Conservation (phyloP, 768 basidiomycete species). For the Obba rivulosa region DNA sequence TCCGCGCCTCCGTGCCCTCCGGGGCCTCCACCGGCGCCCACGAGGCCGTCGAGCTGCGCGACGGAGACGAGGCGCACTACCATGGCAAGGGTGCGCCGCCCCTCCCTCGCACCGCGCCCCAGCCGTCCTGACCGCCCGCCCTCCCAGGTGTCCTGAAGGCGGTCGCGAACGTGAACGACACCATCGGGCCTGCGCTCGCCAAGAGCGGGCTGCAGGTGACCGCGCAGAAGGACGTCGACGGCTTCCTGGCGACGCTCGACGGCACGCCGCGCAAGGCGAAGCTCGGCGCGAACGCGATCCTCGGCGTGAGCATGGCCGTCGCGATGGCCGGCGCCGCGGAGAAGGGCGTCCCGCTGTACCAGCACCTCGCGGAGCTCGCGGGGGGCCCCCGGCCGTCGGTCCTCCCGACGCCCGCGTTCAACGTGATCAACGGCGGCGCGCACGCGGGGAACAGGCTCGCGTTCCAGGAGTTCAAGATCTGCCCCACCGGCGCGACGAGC, state of each 20-base stretch:
- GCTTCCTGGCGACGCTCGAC: slow-evolving; percentile 97
- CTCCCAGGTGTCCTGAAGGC: slow-evolving; percentile 84
- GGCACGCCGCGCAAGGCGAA: slow-evolving; percentile 98
- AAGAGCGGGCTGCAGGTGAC: slow-evolving; percentile 79
- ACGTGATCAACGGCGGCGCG: slow-evolving; percentile 99
- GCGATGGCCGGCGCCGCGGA: slow-evolving; percentile 91
- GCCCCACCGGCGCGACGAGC: slow-evolving; percentile 85
- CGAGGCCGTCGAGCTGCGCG: slow-evolving; percentile 98
- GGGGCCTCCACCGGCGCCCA: slow-evolving; percentile 98
- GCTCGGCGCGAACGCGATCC: slow-evolving; percentile 98
- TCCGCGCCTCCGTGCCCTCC: slow-evolving; percentile 93
- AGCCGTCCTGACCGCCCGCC: no score
- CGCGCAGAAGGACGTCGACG: slow-evolving; percentile 91
- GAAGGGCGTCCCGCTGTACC: slow-evolving; percentile 93
- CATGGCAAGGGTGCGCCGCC: slow-evolving; percentile 82
- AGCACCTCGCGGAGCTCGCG: slow-evolving; percentile 93
- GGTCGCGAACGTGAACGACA: slow-evolving; percentile 87
- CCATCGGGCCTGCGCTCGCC: slow-evolving; percentile 87
- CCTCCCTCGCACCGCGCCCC: no score
- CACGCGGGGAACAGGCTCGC: slow-evolving; percentile 99
- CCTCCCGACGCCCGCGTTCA: slow-evolving; percentile 91
- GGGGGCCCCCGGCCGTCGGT: slow-evolving; percentile 92
- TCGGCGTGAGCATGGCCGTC: slow-evolving; percentile 96
- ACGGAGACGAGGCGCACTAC: slow-evolving; percentile 88
- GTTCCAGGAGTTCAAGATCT: slow-evolving; percentile 99